Evolutionary conservation across 1,284 basidiomycete species (phyloP), one percentile per base, ranked within the genome.

Genomic region (Cryptococcus sp.): DNA sequence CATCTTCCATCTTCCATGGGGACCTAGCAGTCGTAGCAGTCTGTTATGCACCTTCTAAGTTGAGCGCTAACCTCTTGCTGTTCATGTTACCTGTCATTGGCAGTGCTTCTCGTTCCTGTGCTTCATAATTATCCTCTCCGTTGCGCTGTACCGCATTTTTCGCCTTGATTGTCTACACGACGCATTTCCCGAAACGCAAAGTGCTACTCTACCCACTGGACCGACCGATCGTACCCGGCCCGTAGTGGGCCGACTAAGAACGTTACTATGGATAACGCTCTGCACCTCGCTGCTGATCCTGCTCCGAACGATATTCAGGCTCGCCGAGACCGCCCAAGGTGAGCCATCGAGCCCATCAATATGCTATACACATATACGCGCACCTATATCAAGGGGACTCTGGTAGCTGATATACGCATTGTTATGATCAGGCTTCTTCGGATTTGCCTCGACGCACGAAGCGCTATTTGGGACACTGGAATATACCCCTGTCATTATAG

Each of bases 251-350:
- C 15, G 20, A n/a, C 17, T 40, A 20, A 19, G 23, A 48, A n/a
- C 38, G 2, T 69, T 78, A 53, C 61, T 76, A n/a, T 63, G 54
- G 52, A 48, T 68, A 40, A 64, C 75, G 38, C 50, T 78, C 8
- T 54, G 60, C 23, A 70, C 77, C 3, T 68, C 72, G 2, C 46
- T 70, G 1, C 62, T 79, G 47, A 68, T 80, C 50, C 70, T 78
- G 25, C 61, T 78, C 2, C 67, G 79, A 7, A 81, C 80, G 1
- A 60, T 75, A 1, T 81, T 75, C 63, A 71, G 80, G 48, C 67
- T 81, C 19, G 79, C 79, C 15, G 80, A 80, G 60, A 78, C 79
- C 20, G 78, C 73, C 13, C 71, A 79, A 59, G 77, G 76, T 73
- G 54, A 54, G 70, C 66, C 11, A n/a, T 39, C 41, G 41, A 19